These are phyloP conservation scores for Hirsutella minnesotensis DNA, from an alignment of 2,329 filamentous ascomycete genomes.

Conservation along the genomic window DNA sequence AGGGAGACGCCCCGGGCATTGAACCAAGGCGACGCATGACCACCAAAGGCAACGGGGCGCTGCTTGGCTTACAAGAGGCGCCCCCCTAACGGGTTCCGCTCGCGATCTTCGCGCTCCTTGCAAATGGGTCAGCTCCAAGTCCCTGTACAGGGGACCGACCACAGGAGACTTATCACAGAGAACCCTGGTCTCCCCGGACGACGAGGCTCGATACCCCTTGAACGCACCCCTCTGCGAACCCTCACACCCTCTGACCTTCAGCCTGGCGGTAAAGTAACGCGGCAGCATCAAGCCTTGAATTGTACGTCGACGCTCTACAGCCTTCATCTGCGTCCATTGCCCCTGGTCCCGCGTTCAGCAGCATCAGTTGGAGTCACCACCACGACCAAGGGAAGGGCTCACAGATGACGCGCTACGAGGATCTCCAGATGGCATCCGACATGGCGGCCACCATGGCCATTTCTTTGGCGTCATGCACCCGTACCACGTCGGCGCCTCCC, in stretches of 20 bases:
- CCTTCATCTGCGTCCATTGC: not conserved
- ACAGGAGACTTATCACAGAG: too few species aligned
- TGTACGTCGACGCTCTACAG: too few species aligned
- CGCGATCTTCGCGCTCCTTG: too few species aligned
- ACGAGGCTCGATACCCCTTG: too few species aligned
- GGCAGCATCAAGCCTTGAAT: too few species aligned
- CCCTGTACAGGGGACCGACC: too few species aligned
- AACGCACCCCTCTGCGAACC: too few species aligned
- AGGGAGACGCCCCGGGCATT: not conserved
- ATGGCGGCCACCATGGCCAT: constrained; percentile 79
- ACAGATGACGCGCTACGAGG: constrained; percentile 11
- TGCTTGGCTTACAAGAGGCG: not conserved
- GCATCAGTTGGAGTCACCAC: not conserved
- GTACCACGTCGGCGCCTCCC: constrained; percentile 80
- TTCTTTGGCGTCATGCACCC: constrained; percentile 81
- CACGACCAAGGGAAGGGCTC: not conserved
- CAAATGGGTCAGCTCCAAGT: too few species aligned
- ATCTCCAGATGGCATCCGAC: constrained; percentile 84
- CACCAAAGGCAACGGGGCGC: not conserved
- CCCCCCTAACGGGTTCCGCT: not conserved
- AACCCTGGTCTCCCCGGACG: too few species aligned
- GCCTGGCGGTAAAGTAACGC: too few species aligned
- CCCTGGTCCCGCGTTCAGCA: not conserved
- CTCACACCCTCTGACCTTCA: too few species aligned
- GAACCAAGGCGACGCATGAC: not conserved